Conservation (phyloP, 768 basidiomycete genomes). For the Imleria badia region DNA sequence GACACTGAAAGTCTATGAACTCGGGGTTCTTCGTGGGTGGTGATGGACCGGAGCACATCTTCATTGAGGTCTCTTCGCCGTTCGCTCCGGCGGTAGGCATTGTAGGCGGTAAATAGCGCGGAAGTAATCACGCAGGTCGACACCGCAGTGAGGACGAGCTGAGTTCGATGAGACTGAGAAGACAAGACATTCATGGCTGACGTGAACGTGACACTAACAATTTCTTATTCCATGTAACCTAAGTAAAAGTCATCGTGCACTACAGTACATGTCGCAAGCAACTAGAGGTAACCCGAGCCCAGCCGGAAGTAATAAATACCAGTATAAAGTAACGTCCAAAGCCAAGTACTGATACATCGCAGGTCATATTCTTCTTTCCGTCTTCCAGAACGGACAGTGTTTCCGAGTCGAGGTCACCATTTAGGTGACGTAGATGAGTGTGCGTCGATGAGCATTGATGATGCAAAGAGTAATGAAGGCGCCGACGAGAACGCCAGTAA, state of each 20-base stretch:
- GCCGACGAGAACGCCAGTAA: slow-evolving; percentile 61
- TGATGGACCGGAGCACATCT: slow-evolving; percentile 54
- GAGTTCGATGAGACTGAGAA: slow-evolving; percentile 54
- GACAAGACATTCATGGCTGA: slow-evolving; percentile 24
- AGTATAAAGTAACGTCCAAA: slow-evolving; percentile 23
- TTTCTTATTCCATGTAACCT: not conserved
- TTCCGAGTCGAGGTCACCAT: not conserved
- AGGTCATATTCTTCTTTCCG: slow-evolving; percentile 4
- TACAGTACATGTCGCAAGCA: slow-evolving; percentile 1
- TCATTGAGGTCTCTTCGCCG: slow-evolving; percentile 56
- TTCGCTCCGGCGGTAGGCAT: slow-evolving; percentile 44
- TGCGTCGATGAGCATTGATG: slow-evolving; percentile 46
- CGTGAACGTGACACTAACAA: not conserved
- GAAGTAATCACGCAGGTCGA: slow-evolving; percentile 64
- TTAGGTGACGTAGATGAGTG: slow-evolving; percentile 41
- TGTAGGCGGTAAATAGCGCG: slow-evolving; percentile 57
- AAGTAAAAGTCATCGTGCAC: not conserved
- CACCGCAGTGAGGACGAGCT: slow-evolving; percentile 65
- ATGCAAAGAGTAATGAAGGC: slow-evolving; percentile 55
- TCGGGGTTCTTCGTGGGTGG: slow-evolving; percentile 17
- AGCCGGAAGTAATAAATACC: slow-evolving; percentile 27
- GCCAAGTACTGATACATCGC: slow-evolving; percentile 22
- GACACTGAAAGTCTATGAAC: not conserved
- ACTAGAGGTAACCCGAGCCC: slow-evolving; percentile 6
- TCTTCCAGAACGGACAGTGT: not conserved